Evolutionary conservation across 129 eudicot species (phyloP), one percentile per base, ranked within the genome.

Genomic region (Smallanthus sonchifolius): DNA sequence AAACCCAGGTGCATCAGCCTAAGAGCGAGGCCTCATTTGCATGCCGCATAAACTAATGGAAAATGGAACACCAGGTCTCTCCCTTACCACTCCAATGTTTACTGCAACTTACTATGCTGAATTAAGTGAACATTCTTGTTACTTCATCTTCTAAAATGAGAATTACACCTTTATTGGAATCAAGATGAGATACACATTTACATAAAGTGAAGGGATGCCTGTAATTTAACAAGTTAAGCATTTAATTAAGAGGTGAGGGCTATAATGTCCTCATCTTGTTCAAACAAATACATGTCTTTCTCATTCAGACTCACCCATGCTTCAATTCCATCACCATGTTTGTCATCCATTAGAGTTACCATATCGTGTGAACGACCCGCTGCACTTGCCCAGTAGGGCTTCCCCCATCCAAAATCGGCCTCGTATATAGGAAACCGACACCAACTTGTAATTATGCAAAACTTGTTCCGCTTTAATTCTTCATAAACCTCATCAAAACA

Each of bases 331-430:
- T 34, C 32, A 11, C 82, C 82, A 45, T 65, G 10, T 72, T 72
- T 76, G 3, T 76, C 77, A 47, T 81, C 85, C 57, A 70, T 65
- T 56, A 81, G 56, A 56, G 16, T 65, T 10, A 71, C 55, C 56
- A 14, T 20, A 10, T 76, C 65, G n/a, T 17, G 10, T 11, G 51
- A 32, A 55, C 36, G 6, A 0, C 62, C 73, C 2, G 52, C 45
- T 35, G 4, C 52, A 36, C 71, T 71, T 19, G 2, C 69, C 82
- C 82, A 81, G 39, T 11, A 34, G 0, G 82, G 82, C 70, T 76
- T 81, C 43, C 82, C 85, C 82, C 81, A 76, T 2, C 82, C 82
- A 20, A 81, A 81, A 44, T 81, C 78, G n/a, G 42, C 75, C 36
- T 81, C 79, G 10, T 81, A 71, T 20, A 72, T 11, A 2, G 71